Evolutionary conservation across 495 filamentous ascomycete genomes (phyloP).

Genomic region (Hypoxylon crocopeplum): DNA sequence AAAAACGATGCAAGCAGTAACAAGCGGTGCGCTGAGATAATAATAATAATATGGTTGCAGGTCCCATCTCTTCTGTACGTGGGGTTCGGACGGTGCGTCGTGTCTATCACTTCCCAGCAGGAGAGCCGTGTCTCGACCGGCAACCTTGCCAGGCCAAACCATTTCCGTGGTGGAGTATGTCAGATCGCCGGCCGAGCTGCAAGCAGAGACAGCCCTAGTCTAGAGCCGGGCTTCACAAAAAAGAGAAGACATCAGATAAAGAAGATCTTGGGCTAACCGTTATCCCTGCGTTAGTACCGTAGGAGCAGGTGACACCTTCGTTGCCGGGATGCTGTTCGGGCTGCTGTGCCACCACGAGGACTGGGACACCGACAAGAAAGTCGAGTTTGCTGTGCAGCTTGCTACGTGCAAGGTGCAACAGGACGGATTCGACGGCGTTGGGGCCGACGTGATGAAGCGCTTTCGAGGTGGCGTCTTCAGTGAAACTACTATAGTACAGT

Average conservation of each 20-base stretch:
- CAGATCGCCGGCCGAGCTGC: constrained; percentile 17
- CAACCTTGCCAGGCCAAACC: constrained; percentile 47
- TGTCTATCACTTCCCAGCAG: constrained; percentile 50
- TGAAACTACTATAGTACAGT: too few species aligned
- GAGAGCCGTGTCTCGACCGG: constrained; percentile 52
- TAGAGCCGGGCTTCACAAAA: constrained; percentile 1
- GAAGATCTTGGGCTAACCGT: constrained; percentile 31
- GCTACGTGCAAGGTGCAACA: constrained; percentile 71
- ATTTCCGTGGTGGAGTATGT: constrained; percentile 69
- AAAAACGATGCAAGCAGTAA: constrained; percentile 29
- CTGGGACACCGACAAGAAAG: constrained; percentile 59
- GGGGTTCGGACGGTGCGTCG: constrained; percentile 68
- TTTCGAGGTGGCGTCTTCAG: constrained; percentile 32
- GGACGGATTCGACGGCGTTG: constrained; percentile 69
- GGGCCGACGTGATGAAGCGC: constrained; percentile 35
- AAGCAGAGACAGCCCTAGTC: constrained; percentile 3
- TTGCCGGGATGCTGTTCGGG: constrained; percentile 72
- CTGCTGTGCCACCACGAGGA: constrained; percentile 57
- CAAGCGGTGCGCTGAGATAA: constrained; percentile 33
- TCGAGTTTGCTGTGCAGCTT: constrained; percentile 69
- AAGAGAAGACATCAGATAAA: background rate
- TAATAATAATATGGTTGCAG: constrained; percentile 45
- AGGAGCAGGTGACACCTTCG: constrained; percentile 78
- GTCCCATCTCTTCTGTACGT: constrained; percentile 68
- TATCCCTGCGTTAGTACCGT: constrained; percentile 60